A percentile compares a stretch with the other conserved stretches of the same genome.
phyloP scores from a whole-genome alignment of 106 monocot species.

The Acorus calamus region DNA sequence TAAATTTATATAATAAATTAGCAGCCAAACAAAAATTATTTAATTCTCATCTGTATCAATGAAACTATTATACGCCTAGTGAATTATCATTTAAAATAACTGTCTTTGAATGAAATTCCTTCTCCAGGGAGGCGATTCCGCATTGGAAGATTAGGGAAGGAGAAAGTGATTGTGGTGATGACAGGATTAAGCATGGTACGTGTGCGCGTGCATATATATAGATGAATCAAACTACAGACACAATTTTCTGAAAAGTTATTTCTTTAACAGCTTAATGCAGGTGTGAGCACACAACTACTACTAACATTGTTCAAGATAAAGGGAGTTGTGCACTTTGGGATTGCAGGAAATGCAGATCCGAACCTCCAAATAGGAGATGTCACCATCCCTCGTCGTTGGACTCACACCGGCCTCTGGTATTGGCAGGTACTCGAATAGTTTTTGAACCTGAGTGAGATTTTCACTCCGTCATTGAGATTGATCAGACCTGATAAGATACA shows the following conservation, averaged over 20 bases:
- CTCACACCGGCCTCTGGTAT: slow-evolving; percentile 40
- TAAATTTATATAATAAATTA: too few species aligned
- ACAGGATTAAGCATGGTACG: slow-evolving; percentile 58
- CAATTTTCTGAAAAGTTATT: neutral
- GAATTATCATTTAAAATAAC: neutral
- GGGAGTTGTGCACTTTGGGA: slow-evolving; percentile 46
- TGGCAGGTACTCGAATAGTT: slow-evolving; percentile 34
- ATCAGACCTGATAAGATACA: neutral
- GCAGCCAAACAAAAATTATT: too few species aligned
- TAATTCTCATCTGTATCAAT: neutral
- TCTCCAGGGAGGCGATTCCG: slow-evolving; percentile 37
- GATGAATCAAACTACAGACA: neutral
- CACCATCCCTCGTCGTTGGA: slow-evolving; percentile 35
- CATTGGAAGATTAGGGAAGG: slow-evolving; percentile 19
- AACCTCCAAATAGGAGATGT: slow-evolving; percentile 49
- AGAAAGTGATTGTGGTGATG: slow-evolving; percentile 47
- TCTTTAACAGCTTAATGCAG: slow-evolving; percentile 48
- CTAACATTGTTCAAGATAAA: slow-evolving; percentile 32
- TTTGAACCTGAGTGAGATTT: too few species aligned
- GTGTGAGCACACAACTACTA: slow-evolving; percentile 35
- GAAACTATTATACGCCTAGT: neutral
- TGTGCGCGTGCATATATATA: neutral
- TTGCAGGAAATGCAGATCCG: slow-evolving; percentile 48
- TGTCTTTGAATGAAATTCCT: neutral
- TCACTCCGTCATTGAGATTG: neutral